Conservation (phyloP, 164 flowering plant species). For the Buxus sempervirens region DNA sequence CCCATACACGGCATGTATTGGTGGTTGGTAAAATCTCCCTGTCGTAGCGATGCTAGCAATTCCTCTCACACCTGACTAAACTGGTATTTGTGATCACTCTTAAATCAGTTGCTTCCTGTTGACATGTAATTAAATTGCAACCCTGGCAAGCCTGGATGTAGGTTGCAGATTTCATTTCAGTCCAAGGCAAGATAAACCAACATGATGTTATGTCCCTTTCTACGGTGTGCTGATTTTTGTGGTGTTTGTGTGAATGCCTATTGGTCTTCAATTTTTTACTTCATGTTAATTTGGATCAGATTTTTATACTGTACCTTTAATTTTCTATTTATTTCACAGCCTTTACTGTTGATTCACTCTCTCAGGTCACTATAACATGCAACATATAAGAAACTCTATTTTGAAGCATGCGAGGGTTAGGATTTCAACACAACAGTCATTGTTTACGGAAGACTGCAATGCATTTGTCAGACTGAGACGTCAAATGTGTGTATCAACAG, state of each 20-base stretch:
- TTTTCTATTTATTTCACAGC: neutral
- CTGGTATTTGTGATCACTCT: neutral
- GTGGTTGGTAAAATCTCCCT: neutral
- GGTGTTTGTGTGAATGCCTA: too few relatives aligned
- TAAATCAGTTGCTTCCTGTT: neutral
- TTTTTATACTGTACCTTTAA: neutral
- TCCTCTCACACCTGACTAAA: neutral
- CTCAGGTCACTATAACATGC: conserved; percentile 35
- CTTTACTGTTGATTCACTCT: conserved; percentile 1
- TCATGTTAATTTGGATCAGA: too few relatives aligned
- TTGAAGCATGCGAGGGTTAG: conserved; percentile 39
- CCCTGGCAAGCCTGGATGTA: neutral
- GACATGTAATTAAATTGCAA: neutral
- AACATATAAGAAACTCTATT: conserved; percentile 35
- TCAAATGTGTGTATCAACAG: conserved; percentile 38
- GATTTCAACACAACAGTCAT: conserved; percentile 12
- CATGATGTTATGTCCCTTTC: too few relatives aligned
- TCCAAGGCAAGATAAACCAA: too few relatives aligned
- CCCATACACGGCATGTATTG: neutral
- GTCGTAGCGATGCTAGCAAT: neutral
- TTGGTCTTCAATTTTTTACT: too few relatives aligned
- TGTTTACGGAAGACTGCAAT: conserved; percentile 10
- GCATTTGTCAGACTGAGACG: conserved; percentile 18
- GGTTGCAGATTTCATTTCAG: too few relatives aligned
- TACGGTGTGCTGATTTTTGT: too few relatives aligned